phyloP scores from a whole-genome alignment of 768 basidiomycete genomes.

The Leccinum subtestaceum region DNA sequence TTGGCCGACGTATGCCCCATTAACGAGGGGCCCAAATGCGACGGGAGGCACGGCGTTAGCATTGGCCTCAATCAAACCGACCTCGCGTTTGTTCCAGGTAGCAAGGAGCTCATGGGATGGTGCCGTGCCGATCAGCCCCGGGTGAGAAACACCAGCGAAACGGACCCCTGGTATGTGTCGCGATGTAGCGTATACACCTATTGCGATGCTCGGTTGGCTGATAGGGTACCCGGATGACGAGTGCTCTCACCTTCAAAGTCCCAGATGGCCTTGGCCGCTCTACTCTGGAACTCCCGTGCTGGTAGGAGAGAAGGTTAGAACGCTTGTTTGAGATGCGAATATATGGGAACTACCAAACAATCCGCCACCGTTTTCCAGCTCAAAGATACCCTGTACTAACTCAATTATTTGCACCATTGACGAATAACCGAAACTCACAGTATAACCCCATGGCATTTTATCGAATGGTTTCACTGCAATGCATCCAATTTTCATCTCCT shows the following conservation, averaged over 20 bases:
- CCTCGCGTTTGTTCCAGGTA: conserved; percentile 74
- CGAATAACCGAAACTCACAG: conserved; percentile 35
- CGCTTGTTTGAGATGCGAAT: background rate
- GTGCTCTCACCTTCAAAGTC: conserved; percentile 56
- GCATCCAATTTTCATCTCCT: background rate
- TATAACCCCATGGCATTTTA: conserved; percentile 82
- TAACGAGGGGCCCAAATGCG: conserved; percentile 58
- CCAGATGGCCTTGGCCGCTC: conserved; percentile 79
- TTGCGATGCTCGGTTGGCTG: background rate
- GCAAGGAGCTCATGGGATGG: conserved; percentile 70
- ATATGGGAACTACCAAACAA: conserved; percentile 50
- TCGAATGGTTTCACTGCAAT: conserved; percentile 59
- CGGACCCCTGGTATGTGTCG: conserved; percentile 78
- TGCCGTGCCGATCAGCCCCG: conserved; percentile 74
- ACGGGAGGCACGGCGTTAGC: conserved; percentile 56
- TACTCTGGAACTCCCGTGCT: conserved; percentile 68
- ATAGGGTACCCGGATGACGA: background rate
- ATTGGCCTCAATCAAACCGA: conserved; percentile 55
- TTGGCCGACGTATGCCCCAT: conserved; percentile 69
- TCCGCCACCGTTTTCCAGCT: conserved; percentile 69
- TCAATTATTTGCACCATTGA: background rate
- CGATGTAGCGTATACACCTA: conserved; percentile 69
- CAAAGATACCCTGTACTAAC: conserved; percentile 64
- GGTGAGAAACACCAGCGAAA: conserved; percentile 76
- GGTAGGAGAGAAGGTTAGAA: background rate